A percentile compares a stretch with the other conserved stretches of the same genome.
phyloP scores from a whole-genome alignment of 805 yeast species.

The Candida ponderosae region DNA sequence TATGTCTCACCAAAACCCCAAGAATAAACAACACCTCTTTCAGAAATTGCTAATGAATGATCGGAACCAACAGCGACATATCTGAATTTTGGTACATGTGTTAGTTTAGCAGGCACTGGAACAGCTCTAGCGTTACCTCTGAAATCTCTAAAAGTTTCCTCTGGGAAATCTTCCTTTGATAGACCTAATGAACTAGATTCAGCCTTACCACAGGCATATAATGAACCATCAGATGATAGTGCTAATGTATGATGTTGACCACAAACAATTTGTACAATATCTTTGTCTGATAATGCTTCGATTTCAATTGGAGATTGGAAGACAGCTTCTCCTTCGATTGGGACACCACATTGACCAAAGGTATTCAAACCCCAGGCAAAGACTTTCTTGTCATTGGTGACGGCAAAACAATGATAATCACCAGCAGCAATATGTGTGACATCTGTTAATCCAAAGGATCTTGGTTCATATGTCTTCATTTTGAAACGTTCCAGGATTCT shows the following conservation, averaged over 20 bases:
- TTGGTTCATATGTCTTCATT: slow-evolving; percentile 66
- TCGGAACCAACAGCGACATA: slow-evolving; percentile 81
- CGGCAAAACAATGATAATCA: slow-evolving; percentile 93
- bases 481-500: slow-evolving; percentile 74
- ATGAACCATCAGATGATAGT: slow-evolving; percentile 59
- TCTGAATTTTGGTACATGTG: slow-evolving; percentile 48
- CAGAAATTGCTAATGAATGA: slow-evolving; percentile 81
- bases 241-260: slow-evolving; percentile 95
- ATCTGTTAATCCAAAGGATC: slow-evolving; percentile 75
- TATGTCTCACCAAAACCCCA: slow-evolving; percentile 99
- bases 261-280: slow-evolving; percentile 60
- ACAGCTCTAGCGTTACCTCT: slow-evolving; percentile 78
- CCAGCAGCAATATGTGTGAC: slow-evolving; percentile 83
- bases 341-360: slow-evolving; percentile 90
- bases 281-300: slow-evolving; percentile 49
- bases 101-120: slow-evolving; percentile 73
- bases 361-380: slow-evolving; percentile 95
- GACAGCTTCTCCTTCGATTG: slow-evolving; percentile 80
- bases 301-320: slow-evolving; percentile 73
- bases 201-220: slow-evolving; percentile 82
- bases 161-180: slow-evolving; percentile 56
- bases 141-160: slow-evolving; percentile 65
- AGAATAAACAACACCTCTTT: slow-evolving; percentile 78
- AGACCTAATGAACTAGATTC: slow-evolving; percentile 94
- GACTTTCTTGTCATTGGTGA: slow-evolving; percentile 63